Percentiles rank a stretch among this genome's conserved stretches.
phyloP scores from a whole-genome alignment of 805 yeast genomes.

The Candida parachauliodes region DNA sequence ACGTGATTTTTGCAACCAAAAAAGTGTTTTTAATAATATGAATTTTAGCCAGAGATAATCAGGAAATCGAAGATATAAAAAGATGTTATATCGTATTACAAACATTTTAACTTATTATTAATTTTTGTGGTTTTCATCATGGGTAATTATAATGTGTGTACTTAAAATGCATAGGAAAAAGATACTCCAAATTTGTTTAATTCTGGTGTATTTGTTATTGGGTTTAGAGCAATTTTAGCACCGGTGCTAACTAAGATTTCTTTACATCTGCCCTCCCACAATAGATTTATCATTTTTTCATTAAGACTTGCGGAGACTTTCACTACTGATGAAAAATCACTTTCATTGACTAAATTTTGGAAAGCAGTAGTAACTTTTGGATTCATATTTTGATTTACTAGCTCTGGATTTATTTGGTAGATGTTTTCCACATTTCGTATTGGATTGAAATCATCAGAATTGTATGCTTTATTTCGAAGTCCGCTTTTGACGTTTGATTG shows the following conservation, averaged over 20 bases:
- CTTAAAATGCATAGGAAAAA: constrained; percentile 48
- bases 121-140: no score
- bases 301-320: constrained; percentile 70
- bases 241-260: constrained; percentile 82
- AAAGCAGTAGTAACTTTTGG: constrained; percentile 46
- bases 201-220: constrained; percentile 40
- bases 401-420: constrained; percentile 25
- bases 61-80: no score
- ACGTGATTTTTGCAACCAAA: constrained; percentile 2
- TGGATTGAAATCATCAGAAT: constrained; percentile 17
- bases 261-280: constrained; percentile 87
- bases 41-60: no score
- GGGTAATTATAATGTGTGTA: neutral
- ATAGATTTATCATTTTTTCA: constrained; percentile 54
- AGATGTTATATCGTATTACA: no score
- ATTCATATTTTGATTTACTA: constrained; percentile 11
- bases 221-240: constrained; percentile 44
- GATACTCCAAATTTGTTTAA: constrained; percentile 54
- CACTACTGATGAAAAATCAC: constrained; percentile 65
- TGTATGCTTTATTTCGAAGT: neutral
- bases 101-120: no score
- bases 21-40: no score
- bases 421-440: constrained; percentile 22
- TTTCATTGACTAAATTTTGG: constrained; percentile 46
- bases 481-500: neutral